Percentiles rank a stretch among this genome's conserved stretches.
phyloP scores from a whole-genome alignment of 495 filamentous ascomycete genomes.

The Aspergillus haitiensis region DNA sequence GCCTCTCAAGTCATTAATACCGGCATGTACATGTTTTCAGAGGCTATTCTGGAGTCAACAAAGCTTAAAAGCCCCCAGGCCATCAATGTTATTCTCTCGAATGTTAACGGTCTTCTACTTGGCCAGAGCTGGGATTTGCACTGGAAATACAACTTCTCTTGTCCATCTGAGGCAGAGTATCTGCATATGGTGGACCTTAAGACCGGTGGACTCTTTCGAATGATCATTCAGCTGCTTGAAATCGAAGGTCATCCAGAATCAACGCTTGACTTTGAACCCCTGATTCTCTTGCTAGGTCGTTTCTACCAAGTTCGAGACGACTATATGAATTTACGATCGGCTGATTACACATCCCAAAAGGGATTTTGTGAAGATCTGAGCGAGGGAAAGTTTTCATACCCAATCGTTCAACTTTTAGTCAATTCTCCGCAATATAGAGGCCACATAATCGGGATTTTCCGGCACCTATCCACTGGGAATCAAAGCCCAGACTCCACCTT shows the following conservation, averaged over 20 bases:
- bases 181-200: slow-evolving; percentile 35
- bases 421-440: background rate
- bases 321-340: slow-evolving; percentile 33
- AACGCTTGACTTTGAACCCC: slow-evolving; percentile 9
- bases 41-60: background rate
- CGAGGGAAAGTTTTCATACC: slow-evolving; percentile 23
- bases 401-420: slow-evolving; percentile 13
- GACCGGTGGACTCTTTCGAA: slow-evolving; percentile 38
- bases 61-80: background rate
- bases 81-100: background rate
- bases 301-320: slow-evolving; percentile 43
- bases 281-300: slow-evolving; percentile 29
- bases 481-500: background rate
- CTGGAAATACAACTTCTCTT: slow-evolving; percentile 29
- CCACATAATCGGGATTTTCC: background rate
- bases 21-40: slow-evolving; percentile 66
- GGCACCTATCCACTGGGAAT: background rate
- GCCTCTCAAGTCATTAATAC: slow-evolving; percentile 83
- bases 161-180: slow-evolving; percentile 21
- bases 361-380: slow-evolving; percentile 21
- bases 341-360: slow-evolving; percentile 18
- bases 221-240: slow-evolving; percentile 29
- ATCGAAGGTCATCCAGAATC: slow-evolving; percentile 11
- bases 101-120: slow-evolving; percentile 22
- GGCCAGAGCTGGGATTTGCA: slow-evolving; percentile 38